Evolutionary conservation across 129 eudicot genomes (phyloP), one percentile per base, ranked within the genome.

Genomic region (Centella asiatica): DNA sequence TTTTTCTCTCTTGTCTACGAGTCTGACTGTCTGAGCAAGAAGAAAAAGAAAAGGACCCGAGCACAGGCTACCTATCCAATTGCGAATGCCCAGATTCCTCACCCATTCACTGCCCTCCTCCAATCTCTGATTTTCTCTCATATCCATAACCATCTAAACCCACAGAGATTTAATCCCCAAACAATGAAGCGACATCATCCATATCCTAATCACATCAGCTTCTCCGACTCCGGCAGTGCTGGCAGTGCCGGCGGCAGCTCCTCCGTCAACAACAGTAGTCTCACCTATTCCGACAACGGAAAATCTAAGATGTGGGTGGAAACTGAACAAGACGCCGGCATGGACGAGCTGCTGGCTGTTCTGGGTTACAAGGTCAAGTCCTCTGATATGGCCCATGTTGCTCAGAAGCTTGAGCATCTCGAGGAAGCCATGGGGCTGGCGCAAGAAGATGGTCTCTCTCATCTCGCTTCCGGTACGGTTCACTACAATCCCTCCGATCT

Each of bases 401-500:
- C 97, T n/a, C 82, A 76, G 26, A 90, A 86, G 61, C 70, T 89
- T 15, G 84, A 85, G 34, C 92, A 83, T 45, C 80, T 86, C n/a
- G 95, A 86, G 58, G 72, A 75, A 42, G 85, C 58, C 0, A 70
- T 87, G 46, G 77, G 77, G 0, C 63, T 55, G 20, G 69, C 62
- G 13, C 80, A 77, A 45, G 81, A 80, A 39, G 81, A 76, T 17
- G 87, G 78, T 0, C 47, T 82, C 0, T 73, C 86, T 8, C 81
- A 76, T 5, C 58, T 82, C 0, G 89, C 66, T 5, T 77, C 81
- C 0, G 90, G 82, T 2, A 75, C 87, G 9, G 94, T 88, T 48
- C 94, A 88, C 19, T 79, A 82, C 27, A 88, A 88, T 26, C 96
- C 96, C 4, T 84, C 96, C 6, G 87, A 89, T 78, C 77, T 89